Evolutionary conservation across 2,329 filamentous ascomycete genomes (phyloP), one percentile per base, ranked within the genome.

Genomic region (Penicillium sp.): DNA sequence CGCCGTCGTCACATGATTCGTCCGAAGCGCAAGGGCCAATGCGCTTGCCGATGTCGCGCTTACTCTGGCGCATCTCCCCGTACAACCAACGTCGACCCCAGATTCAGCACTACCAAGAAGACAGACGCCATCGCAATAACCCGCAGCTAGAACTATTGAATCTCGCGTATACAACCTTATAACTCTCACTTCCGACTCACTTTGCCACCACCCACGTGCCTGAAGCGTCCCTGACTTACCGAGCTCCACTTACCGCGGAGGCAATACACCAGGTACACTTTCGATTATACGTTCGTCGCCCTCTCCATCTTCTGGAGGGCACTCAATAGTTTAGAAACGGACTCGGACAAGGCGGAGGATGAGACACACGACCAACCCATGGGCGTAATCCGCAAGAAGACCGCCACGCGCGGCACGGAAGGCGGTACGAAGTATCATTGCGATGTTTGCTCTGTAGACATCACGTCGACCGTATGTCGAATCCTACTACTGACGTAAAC

Each of bases 321-420:
- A 61, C 58, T 48, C 58, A 56, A 57, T 59, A 55, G 57, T 65
- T 59, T 64, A 63, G 62, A 65, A 60, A 72, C 70, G 61, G 66
- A 66, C 59, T 68, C 60, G 61, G 70, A 68, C 52, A 62, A 59
- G 59, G 62, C 61, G 64, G 70, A 76, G 68, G 69, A 76, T 76
- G 73, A 72, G 64, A 69, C 64, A 60, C 65, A 62, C 58, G 63
- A 68, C 62, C 63, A 59, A 65, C 68, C 64, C 64, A 97, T 97
- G 93, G 92, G 91, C 65, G 89, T 96, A 68, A 96, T 97, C 72
- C 89, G 92, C 71, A 97, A 97, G 81, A 97, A 97, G 79, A 94
- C 90, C 59, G 89, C 89, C 63, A 86, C 87, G 55, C 83, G 90
- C 68, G 90, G 90, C 61, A 91, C 88, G 52, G 91, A 97, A 71